A percentile compares a stretch with the other conserved stretches of the same genome.
Evolutionary conservation across 441 rosid species (phyloP).

Genomic region (Bruguiera hainesii): DNA sequence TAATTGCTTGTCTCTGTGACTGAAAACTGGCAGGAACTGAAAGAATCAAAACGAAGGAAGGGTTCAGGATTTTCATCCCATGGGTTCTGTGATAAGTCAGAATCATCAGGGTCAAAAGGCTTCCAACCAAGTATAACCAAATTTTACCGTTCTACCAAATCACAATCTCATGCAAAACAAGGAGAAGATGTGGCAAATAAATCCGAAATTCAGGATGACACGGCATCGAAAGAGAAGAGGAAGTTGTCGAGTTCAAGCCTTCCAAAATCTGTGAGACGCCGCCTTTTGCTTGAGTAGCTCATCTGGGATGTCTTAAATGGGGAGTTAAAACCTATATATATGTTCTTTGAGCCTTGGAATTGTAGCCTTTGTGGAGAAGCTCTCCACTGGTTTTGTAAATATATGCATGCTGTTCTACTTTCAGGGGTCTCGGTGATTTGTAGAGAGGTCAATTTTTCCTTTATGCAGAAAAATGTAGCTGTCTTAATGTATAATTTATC

Average conservation of each 20-base stretch:
- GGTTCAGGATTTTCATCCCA: conserved; percentile 21
- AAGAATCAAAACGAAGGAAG: conserved; percentile 48
- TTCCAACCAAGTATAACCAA: conserved; percentile 60
- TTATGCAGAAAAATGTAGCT: too few species aligned
- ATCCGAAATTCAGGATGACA: conserved; percentile 24
- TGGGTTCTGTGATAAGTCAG: conserved; percentile 30
- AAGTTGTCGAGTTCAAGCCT: conserved; percentile 39
- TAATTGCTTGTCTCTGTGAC: conserved; percentile 9
- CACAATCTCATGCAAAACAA: conserved; percentile 24
- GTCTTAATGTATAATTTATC: too few species aligned
- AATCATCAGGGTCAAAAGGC: conserved; percentile 42
- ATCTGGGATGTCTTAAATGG: neutral
- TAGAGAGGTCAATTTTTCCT: too few species aligned
- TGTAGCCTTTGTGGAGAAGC: too few species aligned
- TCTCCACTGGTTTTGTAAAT: too few species aligned
- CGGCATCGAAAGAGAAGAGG: conserved; percentile 38
- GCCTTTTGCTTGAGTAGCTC: conserved; percentile 59
- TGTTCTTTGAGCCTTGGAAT: neutral
- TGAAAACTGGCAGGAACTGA: conserved; percentile 49
- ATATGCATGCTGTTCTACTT: too few species aligned
- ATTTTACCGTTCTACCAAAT: conserved; percentile 68
- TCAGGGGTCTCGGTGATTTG: too few species aligned
- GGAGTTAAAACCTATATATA: too few species aligned
- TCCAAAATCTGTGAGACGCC: conserved; percentile 71
- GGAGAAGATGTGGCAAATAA: conserved; percentile 29